phyloP scores from a whole-genome alignment of 176 grass and related monocot species.

The Aegilops umbellulata region DNA sequence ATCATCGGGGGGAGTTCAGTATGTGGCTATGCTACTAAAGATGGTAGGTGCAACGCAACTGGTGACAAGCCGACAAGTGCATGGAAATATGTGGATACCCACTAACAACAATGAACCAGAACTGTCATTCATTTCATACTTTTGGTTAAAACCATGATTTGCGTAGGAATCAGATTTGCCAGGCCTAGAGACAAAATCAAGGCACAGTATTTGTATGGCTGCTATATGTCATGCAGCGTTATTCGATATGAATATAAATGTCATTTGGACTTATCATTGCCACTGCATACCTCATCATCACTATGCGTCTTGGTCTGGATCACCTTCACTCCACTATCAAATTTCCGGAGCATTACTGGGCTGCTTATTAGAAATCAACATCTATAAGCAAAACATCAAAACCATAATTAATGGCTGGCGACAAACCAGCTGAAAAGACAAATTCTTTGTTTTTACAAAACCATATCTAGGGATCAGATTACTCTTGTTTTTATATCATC shows the following conservation, averaged over 20 bases:
- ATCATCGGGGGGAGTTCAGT: neutral
- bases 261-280: neutral
- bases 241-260: constrained; percentile 2
- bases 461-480: neutral
- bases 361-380: constrained; percentile 76
- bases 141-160: neutral
- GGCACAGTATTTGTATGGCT: neutral
- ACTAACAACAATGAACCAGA: constrained; percentile 18
- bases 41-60: neutral
- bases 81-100: neutral
- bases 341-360: constrained; percentile 92
- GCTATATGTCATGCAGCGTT: neutral
- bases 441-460: neutral
- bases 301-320: constrained; percentile 97
- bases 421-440: constrained; percentile 44
- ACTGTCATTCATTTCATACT: constrained; percentile 15
- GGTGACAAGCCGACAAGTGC: neutral
- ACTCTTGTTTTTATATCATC: constrained; percentile 16
- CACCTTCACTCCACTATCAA: constrained; percentile 98
- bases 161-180: neutral
- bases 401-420: constrained; percentile 42
- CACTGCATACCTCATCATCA: constrained; percentile 76
- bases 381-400: constrained; percentile 63
- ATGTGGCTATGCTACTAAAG: neutral
- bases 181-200: neutral